These are phyloP conservation scores for Bruguiera parviflora DNA, from an alignment of 345 rosid genomes.

Conservation along the genomic window DNA sequence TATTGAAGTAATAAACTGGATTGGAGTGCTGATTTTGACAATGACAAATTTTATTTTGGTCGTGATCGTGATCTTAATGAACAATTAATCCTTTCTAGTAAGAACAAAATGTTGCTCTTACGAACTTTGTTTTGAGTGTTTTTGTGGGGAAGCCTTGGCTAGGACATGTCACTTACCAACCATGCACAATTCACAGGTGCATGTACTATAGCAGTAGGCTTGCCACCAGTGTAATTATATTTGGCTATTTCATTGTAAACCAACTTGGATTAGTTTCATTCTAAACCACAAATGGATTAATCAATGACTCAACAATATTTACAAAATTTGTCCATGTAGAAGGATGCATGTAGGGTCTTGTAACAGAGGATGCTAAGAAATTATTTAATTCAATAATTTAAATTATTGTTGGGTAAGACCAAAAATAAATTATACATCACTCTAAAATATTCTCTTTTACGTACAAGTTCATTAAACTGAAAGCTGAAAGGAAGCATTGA, in stretches of 20 bases:
- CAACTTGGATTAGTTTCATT: constrained; percentile 18
- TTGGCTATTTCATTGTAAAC: constrained; percentile 11
- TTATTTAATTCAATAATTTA: background rate
- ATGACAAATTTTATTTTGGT: no score
- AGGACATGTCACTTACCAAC: constrained; percentile 13
- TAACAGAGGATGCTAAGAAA: background rate
- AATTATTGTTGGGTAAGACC: background rate
- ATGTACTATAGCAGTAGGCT: background rate
- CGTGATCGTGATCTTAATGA: no score
- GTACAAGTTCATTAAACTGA: no score
- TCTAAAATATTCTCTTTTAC: no score
- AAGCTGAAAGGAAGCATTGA: no score
- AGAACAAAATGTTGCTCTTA: background rate
- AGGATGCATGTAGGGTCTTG: constrained; percentile 32
- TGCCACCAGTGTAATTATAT: background rate
- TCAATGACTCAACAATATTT: constrained; percentile 28
- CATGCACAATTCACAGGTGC: constrained; percentile 4
- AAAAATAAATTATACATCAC: no score
- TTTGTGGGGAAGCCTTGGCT: background rate
- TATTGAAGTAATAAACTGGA: no score
- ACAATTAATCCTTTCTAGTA: background rate
- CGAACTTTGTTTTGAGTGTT: background rate
- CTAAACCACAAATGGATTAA: constrained; percentile 19
- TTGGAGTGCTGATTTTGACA: no score
- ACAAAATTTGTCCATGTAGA: constrained; percentile 18